Evolutionary conservation across 305 asterid genomes (phyloP).

Genomic region (Fraxinus sp.): DNA sequence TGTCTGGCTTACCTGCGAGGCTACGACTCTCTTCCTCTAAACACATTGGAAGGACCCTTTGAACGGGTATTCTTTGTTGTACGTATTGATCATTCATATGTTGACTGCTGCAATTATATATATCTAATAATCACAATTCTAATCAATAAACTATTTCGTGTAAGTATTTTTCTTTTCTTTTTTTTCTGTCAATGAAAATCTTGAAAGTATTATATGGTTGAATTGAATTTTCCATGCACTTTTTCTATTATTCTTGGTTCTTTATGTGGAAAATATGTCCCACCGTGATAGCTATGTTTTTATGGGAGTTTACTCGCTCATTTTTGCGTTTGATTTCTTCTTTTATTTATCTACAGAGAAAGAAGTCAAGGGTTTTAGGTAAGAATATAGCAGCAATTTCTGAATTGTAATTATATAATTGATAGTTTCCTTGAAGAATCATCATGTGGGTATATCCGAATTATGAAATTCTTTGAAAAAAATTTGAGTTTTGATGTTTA

Average conservation of each 20-base stretch:
- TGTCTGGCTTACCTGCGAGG: conserved; percentile 30
- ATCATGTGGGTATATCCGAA: not conserved
- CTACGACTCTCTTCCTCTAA: not conserved
- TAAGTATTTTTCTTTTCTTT: conserved; percentile 22
- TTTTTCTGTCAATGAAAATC: not conserved
- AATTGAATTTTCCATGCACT: conserved; percentile 20
- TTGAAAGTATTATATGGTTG: conserved; percentile 16
- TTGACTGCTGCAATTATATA: conserved; percentile 19
- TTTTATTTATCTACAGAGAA: conserved; percentile 21
- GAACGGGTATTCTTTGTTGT: conserved; percentile 15
- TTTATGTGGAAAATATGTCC: conserved; percentile 25
- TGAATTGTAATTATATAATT: conserved; percentile 24
- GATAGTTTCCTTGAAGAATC: conserved; percentile 18
- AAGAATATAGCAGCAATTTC: conserved; percentile 28
- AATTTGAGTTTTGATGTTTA: not conserved
- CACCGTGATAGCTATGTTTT: conserved; percentile 28
- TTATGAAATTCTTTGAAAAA: not conserved
- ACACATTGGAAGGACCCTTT: not conserved
- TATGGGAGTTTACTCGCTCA: not conserved
- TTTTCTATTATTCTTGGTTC: conserved; percentile 15
- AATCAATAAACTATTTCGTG: conserved; percentile 38
- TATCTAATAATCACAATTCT: conserved; percentile 29
- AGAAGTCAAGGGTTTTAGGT: conserved; percentile 53
- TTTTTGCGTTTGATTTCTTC: conserved; percentile 41
- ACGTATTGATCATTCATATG: conserved; percentile 30